Conservation (phyloP, 2,329 filamentous ascomycete genomes). For the Ceratocystis huliohia region DNA sequence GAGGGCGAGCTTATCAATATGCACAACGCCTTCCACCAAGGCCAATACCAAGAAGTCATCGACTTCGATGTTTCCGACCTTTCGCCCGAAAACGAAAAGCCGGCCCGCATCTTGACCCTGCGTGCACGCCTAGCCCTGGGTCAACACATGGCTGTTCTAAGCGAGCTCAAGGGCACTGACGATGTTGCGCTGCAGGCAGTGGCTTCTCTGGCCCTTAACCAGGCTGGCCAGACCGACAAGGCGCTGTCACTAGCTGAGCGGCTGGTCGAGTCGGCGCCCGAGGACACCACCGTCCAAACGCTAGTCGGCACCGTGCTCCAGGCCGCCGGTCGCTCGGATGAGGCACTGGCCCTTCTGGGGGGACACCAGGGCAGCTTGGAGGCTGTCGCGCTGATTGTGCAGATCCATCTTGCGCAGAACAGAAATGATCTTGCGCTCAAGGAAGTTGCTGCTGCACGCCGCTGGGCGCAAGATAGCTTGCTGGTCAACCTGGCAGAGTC, state of each 20-base stretch:
- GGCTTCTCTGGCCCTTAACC: slow-evolving; percentile 58
- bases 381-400: slow-evolving; percentile 74
- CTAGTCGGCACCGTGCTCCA: slow-evolving; percentile 72
- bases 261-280: slow-evolving; percentile 52
- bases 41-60: slow-evolving; percentile 75
- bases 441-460: slow-evolving; percentile 71
- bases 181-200: slow-evolving; percentile 62
- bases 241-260: slow-evolving; percentile 53
- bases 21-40: slow-evolving; percentile 59
- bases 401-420: slow-evolving; percentile 88
- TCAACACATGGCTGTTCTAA: slow-evolving; percentile 59
- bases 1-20: slow-evolving; percentile 62
- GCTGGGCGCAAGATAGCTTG: slow-evolving; percentile 91
- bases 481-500: slow-evolving; percentile 90
- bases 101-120: slow-evolving; percentile 64
- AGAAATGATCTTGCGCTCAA: slow-evolving; percentile 80
- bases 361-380: slow-evolving; percentile 74
- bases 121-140: slow-evolving; percentile 75
- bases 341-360: slow-evolving; percentile 64
- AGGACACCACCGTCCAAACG: slow-evolving; percentile 72
- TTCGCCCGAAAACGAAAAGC: slow-evolving; percentile 62
- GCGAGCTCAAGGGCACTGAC: slow-evolving; percentile 49
- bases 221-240: slow-evolving; percentile 45
- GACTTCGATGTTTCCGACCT: slow-evolving; percentile 74
- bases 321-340: slow-evolving; percentile 66